phyloP scores from a whole-genome alignment of 1,284 basidiomycete species.

The Rhodotorula sp. region DNA sequence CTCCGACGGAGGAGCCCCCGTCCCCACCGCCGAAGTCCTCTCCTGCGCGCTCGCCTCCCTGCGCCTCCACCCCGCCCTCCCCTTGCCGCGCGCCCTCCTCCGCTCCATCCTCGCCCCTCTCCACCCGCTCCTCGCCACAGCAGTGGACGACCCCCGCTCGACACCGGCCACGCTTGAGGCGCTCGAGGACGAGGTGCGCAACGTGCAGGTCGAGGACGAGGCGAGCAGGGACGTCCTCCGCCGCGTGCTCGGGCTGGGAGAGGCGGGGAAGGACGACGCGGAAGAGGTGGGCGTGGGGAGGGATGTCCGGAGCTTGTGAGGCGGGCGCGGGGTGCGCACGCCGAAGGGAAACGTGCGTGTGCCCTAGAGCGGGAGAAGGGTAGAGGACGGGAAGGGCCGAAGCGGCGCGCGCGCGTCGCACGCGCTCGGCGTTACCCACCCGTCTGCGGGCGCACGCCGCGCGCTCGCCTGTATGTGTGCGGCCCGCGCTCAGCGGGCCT shows the following conservation, averaged over 20 bases:
- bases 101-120: neutral
- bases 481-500: too few species aligned
- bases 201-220: neutral
- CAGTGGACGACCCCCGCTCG: neutral
- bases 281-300: slow-evolving; percentile 1
- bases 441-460: too few species aligned
- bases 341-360: too few species aligned
- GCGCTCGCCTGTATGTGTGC: too few species aligned
- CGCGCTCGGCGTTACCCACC: too few species aligned
- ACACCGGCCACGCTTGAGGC: neutral
- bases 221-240: neutral
- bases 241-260: neutral
- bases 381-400: too few species aligned
- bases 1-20: neutral
- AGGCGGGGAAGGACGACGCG: neutral
- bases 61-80: slow-evolving; percentile 8
- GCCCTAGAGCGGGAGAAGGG: too few species aligned
- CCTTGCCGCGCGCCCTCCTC: slow-evolving; percentile 4
- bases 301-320: slow-evolving; percentile 18
- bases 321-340: too few species aligned
- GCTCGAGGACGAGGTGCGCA: neutral
- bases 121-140: neutral
- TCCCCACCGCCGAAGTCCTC: neutral
- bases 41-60: slow-evolving; percentile 13
- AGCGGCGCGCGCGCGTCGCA: too few species aligned